phyloP scores from a whole-genome alignment of 2,329 filamentous ascomycete genomes.

The Trichothecium roseum region DNA sequence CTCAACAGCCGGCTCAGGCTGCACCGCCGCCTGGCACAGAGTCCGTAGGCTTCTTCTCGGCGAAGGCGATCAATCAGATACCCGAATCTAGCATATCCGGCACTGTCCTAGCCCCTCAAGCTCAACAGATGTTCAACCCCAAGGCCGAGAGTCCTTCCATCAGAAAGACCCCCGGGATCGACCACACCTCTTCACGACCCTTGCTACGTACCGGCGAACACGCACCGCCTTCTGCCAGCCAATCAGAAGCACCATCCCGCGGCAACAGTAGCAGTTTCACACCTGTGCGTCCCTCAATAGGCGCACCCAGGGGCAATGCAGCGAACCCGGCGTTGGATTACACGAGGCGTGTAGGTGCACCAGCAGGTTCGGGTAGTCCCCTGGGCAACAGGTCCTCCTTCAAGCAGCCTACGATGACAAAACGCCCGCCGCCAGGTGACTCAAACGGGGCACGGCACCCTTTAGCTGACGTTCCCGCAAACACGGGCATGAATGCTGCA shows the following conservation, averaged over 20 bases:
- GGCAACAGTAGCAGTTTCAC: conserved; percentile 16
- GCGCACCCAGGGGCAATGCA: conserved; percentile 25
- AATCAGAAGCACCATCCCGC: conserved; percentile 10
- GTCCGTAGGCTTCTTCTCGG: conserved; percentile 58
- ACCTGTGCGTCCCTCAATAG: conserved; percentile 18
- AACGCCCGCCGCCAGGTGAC: conserved; percentile 31
- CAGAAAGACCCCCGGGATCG: conserved; percentile 77
- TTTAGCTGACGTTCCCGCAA: conserved; percentile 40
- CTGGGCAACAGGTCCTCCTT: conserved; percentile 49
- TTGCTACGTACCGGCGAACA: conserved; percentile 49
- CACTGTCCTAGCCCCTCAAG: conserved; percentile 29
- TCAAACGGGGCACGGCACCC: conserved; percentile 26
- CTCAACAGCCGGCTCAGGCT: too few species aligned
- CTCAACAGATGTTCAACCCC: conserved; percentile 56
- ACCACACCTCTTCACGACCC: conserved; percentile 68
- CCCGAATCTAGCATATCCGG: conserved; percentile 29
- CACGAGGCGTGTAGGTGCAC: conserved; percentile 48
- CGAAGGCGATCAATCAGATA: conserved; percentile 49
- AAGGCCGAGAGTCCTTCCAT: conserved; percentile 74
- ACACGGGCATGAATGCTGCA: conserved; percentile 18
- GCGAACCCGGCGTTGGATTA: conserved; percentile 45
- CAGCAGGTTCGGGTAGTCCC: conserved; percentile 42
- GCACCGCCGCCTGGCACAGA: conserved; percentile 18
- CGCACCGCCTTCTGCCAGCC: conserved; percentile 26
- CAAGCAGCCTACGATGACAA: conserved; percentile 45